A percentile compares a stretch with the other conserved stretches of the same genome.
Conservation (phyloP, 1,284 basidiomycete genomes). For the Ganoderma sinense region DNA sequence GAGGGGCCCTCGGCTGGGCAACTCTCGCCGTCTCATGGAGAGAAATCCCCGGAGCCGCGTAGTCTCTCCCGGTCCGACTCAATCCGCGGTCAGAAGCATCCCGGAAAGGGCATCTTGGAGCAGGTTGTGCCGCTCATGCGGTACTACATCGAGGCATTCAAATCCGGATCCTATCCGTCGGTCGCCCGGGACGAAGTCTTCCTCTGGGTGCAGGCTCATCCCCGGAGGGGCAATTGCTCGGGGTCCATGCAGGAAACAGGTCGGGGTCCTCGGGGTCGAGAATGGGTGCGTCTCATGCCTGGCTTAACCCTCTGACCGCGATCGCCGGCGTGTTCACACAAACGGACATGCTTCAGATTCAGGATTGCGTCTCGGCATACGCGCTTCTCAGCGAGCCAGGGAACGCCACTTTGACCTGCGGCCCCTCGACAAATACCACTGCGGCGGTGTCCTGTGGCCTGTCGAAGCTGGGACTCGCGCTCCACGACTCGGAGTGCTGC, state of each 20-base stretch:
- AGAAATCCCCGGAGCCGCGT: neutral
- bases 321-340: neutral
- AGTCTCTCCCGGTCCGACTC: neutral
- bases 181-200: slow-evolving; percentile 66
- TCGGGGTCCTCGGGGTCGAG: slow-evolving; percentile 40
- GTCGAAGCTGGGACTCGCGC: slow-evolving; percentile 53
- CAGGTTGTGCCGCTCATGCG: slow-evolving; percentile 39
- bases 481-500: slow-evolving; percentile 39
- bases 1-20: neutral
- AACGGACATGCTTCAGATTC: slow-evolving; percentile 29
- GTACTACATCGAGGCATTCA: slow-evolving; percentile 70
- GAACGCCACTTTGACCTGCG: slow-evolving; percentile 54
- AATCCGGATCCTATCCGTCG: slow-evolving; percentile 67
- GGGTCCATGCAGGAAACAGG: slow-evolving; percentile 33
- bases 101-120: neutral
- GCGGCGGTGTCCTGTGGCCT: slow-evolving; percentile 50
- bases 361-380: slow-evolving; percentile 51
- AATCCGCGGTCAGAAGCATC: neutral
- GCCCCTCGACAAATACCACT: slow-evolving; percentile 43
- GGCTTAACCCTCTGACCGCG: neutral
- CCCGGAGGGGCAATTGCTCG: slow-evolving; percentile 45
- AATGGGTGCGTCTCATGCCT: slow-evolving; percentile 38
- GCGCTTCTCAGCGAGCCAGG: slow-evolving; percentile 51
- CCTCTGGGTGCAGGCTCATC: slow-evolving; percentile 64
- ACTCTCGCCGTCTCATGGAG: neutral